These are phyloP conservation scores for Gentiana straminea DNA, from an alignment of 257 asterid genomes.

Conservation along the genomic window DNA sequence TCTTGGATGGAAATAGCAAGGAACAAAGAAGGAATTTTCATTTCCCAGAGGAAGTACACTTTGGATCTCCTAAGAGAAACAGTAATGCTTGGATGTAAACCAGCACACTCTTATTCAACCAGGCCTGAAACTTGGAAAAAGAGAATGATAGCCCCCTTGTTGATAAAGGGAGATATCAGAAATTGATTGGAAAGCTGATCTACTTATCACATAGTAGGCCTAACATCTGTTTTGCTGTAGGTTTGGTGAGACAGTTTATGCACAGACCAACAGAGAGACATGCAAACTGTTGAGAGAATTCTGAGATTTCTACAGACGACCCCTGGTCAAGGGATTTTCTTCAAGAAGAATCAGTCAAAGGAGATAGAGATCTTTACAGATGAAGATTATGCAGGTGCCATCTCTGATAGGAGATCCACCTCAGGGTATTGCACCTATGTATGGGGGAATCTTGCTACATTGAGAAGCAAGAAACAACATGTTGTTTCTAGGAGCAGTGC, in stretches of 20 bases:
- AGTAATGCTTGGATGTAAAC: background rate
- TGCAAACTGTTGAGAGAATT: background rate
- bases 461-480: conserved; percentile 1
- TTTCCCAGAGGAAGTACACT: too few relatives aligned
- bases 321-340: background rate
- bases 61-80: too few relatives aligned
- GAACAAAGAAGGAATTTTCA: too few relatives aligned
- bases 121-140: background rate
- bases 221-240: background rate
- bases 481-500: background rate
- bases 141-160: too few relatives aligned
- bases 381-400: background rate
- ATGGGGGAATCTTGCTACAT: background rate
- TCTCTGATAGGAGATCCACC: background rate
- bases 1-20: too few relatives aligned
- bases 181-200: background rate
- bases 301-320: background rate
- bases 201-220: background rate
- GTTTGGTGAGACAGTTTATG: background rate
- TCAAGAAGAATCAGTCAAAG: background rate
- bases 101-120: background rate
- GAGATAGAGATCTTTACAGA: background rate
- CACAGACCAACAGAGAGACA: background rate
- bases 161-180: background rate
- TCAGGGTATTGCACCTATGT: background rate